phyloP scores from a whole-genome alignment of 2,329 filamentous ascomycete species.

The Diaporthe capsici region DNA sequence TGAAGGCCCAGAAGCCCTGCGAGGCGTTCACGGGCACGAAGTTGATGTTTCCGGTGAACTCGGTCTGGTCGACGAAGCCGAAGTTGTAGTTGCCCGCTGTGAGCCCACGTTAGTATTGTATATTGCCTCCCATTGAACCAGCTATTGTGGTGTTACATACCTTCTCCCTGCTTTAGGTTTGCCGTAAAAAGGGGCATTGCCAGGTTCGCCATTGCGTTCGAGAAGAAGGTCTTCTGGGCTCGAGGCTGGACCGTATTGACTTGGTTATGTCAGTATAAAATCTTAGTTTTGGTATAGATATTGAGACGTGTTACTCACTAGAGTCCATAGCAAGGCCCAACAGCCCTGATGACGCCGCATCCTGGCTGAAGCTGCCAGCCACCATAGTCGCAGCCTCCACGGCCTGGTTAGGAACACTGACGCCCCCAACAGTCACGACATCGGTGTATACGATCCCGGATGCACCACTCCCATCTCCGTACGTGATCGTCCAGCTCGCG shows the following conservation, averaged over 20 bases:
- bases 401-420: conserved; percentile 72
- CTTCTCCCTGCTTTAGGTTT: conserved; percentile 53
- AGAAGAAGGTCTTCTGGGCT: conserved; percentile 60
- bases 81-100: conserved; percentile 54
- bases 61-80: conserved; percentile 65
- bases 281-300: no score
- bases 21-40: conserved; percentile 68
- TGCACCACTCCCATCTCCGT: conserved; percentile 74
- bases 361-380: conserved; percentile 57
- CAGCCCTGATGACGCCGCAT: conserved; percentile 55
- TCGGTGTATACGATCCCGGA: conserved; percentile 75
- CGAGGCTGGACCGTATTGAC: not conserved
- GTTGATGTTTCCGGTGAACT: conserved; percentile 70
- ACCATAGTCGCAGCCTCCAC: conserved; percentile 74
- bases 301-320: conserved; percentile 58
- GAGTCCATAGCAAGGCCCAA: conserved; percentile 73
- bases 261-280: not conserved
- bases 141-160: conserved; percentile 59
- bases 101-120: conserved; percentile 17
- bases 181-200: conserved; percentile 51
- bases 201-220: conserved; percentile 50
- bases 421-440: conserved; percentile 71
- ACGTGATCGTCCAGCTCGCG: conserved; percentile 70
- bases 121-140: not conserved
- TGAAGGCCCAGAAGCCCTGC: conserved; percentile 75